Conservation (phyloP, 192 early-diverging fungal species). For the Physocladia obscura region DNA sequence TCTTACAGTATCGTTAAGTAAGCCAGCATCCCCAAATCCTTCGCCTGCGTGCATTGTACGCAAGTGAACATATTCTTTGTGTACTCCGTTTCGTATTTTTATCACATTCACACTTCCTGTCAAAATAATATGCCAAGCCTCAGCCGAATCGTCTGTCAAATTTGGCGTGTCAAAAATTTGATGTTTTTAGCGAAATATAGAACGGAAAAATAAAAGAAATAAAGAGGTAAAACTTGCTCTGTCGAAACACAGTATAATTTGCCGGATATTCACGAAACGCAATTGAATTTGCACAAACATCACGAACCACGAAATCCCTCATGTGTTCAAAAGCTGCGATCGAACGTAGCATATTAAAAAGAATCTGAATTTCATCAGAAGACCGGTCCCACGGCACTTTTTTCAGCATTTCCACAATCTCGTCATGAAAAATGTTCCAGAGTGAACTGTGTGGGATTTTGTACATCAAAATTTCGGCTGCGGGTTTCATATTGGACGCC, state of each 20-base stretch:
- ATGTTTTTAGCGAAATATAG: no score
- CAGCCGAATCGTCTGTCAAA: conserved; percentile 5
- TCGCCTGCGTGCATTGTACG: conserved; percentile 3
- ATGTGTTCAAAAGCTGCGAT: conserved; percentile 17
- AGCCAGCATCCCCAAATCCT: conserved; percentile 17
- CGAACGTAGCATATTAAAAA: conserved; percentile 8
- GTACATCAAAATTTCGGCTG: conserved; percentile 7
- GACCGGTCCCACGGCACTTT: conserved; percentile 10
- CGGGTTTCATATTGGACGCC: no score
- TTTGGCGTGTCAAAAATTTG: no score
- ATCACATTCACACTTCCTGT: background rate
- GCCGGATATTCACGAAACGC: conserved; percentile 1
- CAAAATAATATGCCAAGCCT: conserved; percentile 18
- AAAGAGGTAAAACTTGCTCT: background rate
- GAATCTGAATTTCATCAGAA: conserved; percentile 1
- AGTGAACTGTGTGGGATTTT: background rate
- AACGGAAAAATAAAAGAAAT: background rate
- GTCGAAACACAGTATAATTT: background rate
- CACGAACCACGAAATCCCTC: conserved; percentile 15
- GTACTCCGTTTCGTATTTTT: conserved; percentile 5
- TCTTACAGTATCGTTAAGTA: conserved; percentile 6
- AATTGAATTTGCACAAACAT: background rate
- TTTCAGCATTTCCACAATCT: conserved; percentile 10
- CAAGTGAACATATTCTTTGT: background rate
- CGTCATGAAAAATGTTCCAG: conserved; percentile 15